These are phyloP conservation scores for Yamadazyma akitaensis DNA, from an alignment of 805 yeast genomes.

Conservation along the genomic window DNA sequence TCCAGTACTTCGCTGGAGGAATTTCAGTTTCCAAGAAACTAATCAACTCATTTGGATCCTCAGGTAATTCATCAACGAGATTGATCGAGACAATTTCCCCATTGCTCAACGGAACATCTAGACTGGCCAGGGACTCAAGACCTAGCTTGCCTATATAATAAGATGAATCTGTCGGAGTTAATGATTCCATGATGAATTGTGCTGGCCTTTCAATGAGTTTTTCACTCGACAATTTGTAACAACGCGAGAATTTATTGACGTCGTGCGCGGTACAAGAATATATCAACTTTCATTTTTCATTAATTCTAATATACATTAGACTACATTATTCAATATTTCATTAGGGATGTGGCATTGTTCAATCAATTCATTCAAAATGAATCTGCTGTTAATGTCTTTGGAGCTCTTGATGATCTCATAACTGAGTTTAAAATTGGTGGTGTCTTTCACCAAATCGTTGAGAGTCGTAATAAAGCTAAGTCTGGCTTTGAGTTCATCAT, in stretches of 20 bases:
- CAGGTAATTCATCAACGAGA: constrained; percentile 77
- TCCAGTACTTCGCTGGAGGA: constrained; percentile 77
- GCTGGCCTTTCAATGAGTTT: background rate
- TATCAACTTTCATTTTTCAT: too few species aligned
- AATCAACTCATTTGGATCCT: constrained; percentile 81
- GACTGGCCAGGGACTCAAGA: constrained; percentile 24
- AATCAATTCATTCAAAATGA: constrained; percentile 3
- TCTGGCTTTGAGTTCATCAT: constrained; percentile 1
- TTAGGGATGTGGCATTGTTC: constrained; percentile 10
- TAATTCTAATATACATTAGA: background rate
- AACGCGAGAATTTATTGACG: constrained; percentile 4
- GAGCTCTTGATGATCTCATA: constrained; percentile 2
- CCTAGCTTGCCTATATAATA: constrained; percentile 34
- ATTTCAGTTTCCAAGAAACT: constrained; percentile 77
- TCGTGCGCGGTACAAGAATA: background rate
- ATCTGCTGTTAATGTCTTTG: background rate
- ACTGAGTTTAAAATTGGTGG: background rate
- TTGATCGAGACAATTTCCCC: constrained; percentile 84
- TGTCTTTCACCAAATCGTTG: background rate
- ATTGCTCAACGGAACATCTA: constrained; percentile 74
- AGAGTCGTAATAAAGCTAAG: background rate
- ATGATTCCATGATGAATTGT: constrained; percentile 3
- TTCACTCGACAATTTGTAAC: constrained; percentile 8
- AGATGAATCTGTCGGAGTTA: constrained; percentile 21
- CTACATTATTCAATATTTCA: constrained; percentile 7